Evolutionary conservation across 495 filamentous ascomycete species (phyloP), one percentile per base, ranked within the genome.

Genomic region (Bombardia bombarda): DNA sequence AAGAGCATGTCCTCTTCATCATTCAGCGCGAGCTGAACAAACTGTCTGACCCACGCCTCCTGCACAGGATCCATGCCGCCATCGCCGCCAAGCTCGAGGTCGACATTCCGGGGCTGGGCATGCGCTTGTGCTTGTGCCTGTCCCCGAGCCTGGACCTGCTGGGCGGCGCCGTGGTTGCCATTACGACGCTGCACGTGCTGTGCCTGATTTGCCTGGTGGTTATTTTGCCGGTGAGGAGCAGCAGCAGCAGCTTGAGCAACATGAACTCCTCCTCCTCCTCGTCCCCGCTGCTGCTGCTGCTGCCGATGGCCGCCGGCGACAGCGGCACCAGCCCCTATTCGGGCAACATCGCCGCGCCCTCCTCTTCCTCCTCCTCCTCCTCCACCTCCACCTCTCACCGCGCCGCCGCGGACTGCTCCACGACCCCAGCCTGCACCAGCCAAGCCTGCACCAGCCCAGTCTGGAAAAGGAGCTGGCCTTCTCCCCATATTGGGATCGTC

Each of bases 11-110:
- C 65, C 56, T 78, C 74, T 50, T 73, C 56, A 44, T 78, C 74
- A 26, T 70, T 63, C 42, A 75, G 56, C 16, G 73, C 74, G 39
- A 70, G 62, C 53, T 61, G 63, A 9, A 78, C 73, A 56, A 78
- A 78, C 45, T 65, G 63, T 36, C 70, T 61, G 25, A 78, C 47
- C 74, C 74, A 78, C 9, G 61, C 68, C 40, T 61, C 62, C 16
- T 75, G 57, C 17, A 46, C 55, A 18, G 60, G 55, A 30, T 67
- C 57, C 25, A 68, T 47, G 23, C 41, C 53, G 9, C 20, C 42
- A 35, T 32, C 48, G 10, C 40, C 36, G 7, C 38, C 35, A 20
- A 13, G 30, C 4, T 33, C 39, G 16, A n/a, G 39, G 19, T 28
- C 22, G 5, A 23, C 32, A 40, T 30, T 20, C 16, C 12, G 19